A percentile compares a stretch with the other conserved stretches of the same genome.
Conservation (phyloP, 2,329 filamentous ascomycete genomes). For the Cytospora mali region DNA sequence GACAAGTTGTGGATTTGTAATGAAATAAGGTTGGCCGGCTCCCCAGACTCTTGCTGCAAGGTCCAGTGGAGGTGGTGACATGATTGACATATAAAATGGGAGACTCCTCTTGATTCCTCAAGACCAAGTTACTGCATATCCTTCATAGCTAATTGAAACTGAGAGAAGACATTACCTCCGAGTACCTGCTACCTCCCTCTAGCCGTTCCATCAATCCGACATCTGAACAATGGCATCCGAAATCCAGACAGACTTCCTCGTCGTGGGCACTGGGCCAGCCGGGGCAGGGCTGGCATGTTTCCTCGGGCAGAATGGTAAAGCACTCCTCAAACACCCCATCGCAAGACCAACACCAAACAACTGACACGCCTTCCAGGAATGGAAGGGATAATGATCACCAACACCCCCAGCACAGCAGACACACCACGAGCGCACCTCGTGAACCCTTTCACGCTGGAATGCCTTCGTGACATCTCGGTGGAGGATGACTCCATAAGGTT, state of each 20-base stretch:
- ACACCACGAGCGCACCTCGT: constrained; percentile 25
- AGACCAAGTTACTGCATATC: too few species aligned
- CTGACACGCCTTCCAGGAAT: constrained; percentile 5
- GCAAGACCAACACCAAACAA: background rate
- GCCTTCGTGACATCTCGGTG: constrained; percentile 43
- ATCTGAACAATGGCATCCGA: constrained; percentile 6
- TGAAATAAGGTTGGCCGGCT: too few species aligned
- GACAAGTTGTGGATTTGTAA: too few species aligned
- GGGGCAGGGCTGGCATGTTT: constrained; percentile 22
- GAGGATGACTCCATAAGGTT: constrained; percentile 38
- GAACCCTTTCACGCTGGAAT: constrained; percentile 36
- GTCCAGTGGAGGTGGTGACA: too few species aligned
- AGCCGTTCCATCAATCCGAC: background rate
- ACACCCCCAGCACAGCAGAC: constrained; percentile 19
- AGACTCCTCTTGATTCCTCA: too few species aligned
- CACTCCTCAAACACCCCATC: background rate
- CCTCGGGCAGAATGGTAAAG: constrained; percentile 22
- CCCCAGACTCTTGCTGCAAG: too few species aligned
- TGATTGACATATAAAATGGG: too few species aligned
- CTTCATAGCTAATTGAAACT: too few species aligned
- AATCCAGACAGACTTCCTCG: constrained; percentile 27
- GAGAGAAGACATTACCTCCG: too few species aligned
- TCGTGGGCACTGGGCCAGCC: constrained; percentile 22
- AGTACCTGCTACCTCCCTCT: too few species aligned
- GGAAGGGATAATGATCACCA: constrained; percentile 20